Evolutionary conservation across 1,284 basidiomycete species (phyloP), one percentile per base, ranked within the genome.

Genomic region (Rhizoctonia solani): DNA sequence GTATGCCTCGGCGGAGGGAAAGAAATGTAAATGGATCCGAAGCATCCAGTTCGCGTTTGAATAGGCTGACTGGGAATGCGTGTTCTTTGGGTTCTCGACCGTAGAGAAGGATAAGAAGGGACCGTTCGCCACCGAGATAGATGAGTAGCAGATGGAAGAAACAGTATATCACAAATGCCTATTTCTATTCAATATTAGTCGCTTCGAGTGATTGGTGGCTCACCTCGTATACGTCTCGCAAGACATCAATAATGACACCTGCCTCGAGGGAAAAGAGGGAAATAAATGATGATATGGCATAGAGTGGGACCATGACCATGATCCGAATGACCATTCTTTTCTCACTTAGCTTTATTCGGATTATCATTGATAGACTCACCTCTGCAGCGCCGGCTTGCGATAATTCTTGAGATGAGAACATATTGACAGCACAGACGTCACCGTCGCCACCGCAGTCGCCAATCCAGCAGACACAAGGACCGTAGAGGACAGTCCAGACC

Each of bases 161-260:
- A 72, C 88, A 95, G 78, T 98, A 98, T 73, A 98, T 98, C 47
- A 98, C 95, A 75, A 97, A 98, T 0, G 94, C 95, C 92, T 95
- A 71, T 9, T 23, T 27, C 9, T 41, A 27, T 30, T 63, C 9
- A 54, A 44, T 29, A 37, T 44, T 8, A 37, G 32, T 61, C 68
- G 44, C 27, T 46, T n/a, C 14, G 25, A 16, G 59, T 21, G 13
- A n/a, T 30, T 37, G 30, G 6, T 25, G 11, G 65, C 85, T 70
- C 68, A 92, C 93, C 83, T 99, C 96, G 78, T 99, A 99, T 11
- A 99, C 86, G 77, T 99, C 97, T 44, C 96, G 85, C 68, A 98
- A 82, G 23, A 88, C 92, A 76, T 99, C 96, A 72, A 99, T 97
- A 72, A 97, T 90, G 79, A 98, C 98, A 0, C 96, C 96, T 0